Conservation (phyloP, 371 early-diverging fungal species). For the Rhizomucor pusillus region DNA sequence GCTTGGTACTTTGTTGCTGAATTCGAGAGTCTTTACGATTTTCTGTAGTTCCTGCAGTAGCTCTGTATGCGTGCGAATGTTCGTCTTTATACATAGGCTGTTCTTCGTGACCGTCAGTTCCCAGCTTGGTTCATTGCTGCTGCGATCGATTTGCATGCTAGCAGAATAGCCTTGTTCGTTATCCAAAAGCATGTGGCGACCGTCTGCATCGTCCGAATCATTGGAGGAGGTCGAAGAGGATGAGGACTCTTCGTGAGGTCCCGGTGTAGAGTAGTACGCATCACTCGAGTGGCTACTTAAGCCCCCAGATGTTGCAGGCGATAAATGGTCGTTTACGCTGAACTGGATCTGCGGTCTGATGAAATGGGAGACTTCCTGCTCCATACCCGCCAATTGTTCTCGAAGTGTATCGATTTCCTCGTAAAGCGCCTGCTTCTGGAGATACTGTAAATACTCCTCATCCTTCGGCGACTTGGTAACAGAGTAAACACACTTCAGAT, state of each 20-base stretch:
- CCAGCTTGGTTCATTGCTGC: conserved; percentile 16
- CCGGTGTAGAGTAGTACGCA: neutral
- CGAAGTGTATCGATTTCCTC: conserved; percentile 16
- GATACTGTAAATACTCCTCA: conserved; percentile 30
- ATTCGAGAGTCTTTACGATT: conserved; percentile 18
- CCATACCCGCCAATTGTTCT: conserved; percentile 15
- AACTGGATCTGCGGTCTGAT: neutral
- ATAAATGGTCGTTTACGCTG: neutral
- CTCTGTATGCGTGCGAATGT: conserved; percentile 28
- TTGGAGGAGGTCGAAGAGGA: neutral
- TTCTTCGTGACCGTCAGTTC: conserved; percentile 28
- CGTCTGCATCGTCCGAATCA: neutral
- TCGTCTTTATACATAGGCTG: conserved; percentile 26
- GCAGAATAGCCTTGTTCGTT: conserved; percentile 6
- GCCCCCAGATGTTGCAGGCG: neutral
- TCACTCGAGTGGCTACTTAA: neutral
- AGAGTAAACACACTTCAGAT: conserved; percentile 28
- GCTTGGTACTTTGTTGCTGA: conserved; percentile 16
- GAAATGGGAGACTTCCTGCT: conserved; percentile 7
- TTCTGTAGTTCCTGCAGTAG: conserved; percentile 19
- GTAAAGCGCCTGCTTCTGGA: conserved; percentile 9
- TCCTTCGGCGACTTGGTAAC: conserved; percentile 37
- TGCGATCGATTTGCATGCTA: neutral
- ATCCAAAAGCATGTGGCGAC: conserved; percentile 1
- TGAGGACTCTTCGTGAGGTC: neutral